Percentiles rank a stretch among this genome's conserved stretches.
phyloP scores from a whole-genome alignment of 2,329 filamentous ascomycete species.

The Ophiocordyceps sinensis region DNA sequence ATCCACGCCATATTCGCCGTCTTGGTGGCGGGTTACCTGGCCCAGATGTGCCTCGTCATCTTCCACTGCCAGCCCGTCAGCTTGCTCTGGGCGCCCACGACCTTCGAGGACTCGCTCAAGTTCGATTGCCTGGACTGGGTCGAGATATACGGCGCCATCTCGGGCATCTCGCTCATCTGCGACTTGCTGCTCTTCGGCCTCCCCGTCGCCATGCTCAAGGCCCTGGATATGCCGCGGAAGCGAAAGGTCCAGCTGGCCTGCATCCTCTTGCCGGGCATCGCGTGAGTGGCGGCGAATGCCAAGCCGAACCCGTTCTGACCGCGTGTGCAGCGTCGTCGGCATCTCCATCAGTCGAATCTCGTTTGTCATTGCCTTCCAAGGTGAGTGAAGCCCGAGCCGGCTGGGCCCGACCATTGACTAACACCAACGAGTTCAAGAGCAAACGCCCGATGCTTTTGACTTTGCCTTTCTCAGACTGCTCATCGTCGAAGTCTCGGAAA shows the following conservation, averaged over 20 bases:
- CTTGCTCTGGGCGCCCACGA: neutral
- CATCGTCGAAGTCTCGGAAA: conserved; percentile 32
- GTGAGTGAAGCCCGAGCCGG: too few relatives aligned
- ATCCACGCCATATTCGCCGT: conserved; percentile 1
- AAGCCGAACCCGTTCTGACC: too few relatives aligned
- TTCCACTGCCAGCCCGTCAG: conserved; percentile 1
- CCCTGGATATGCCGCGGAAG: neutral
- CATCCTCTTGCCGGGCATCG: conserved; percentile 1
- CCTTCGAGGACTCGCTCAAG: neutral
- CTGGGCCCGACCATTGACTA: too few relatives aligned
- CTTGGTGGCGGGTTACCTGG: neutral
- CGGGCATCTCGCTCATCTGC: neutral
- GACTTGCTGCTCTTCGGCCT: conserved; percentile 2
- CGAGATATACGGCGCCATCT: neutral
- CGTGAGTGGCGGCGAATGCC: conserved; percentile 13
- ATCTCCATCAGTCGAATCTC: too few relatives aligned
- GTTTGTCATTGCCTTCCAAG: too few relatives aligned
- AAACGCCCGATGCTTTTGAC: neutral
- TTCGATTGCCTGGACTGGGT: neutral
- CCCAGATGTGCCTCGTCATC: conserved; percentile 1
- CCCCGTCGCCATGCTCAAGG: neutral
- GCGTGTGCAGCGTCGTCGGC: too few relatives aligned
- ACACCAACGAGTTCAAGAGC: too few relatives aligned
- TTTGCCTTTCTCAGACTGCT: conserved; percentile 16
- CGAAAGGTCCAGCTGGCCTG: conserved; percentile 1